These are phyloP conservation scores for Aureobasidium sp. DNA, from an alignment of 2,329 filamentous ascomycete genomes.

Conservation along the genomic window DNA sequence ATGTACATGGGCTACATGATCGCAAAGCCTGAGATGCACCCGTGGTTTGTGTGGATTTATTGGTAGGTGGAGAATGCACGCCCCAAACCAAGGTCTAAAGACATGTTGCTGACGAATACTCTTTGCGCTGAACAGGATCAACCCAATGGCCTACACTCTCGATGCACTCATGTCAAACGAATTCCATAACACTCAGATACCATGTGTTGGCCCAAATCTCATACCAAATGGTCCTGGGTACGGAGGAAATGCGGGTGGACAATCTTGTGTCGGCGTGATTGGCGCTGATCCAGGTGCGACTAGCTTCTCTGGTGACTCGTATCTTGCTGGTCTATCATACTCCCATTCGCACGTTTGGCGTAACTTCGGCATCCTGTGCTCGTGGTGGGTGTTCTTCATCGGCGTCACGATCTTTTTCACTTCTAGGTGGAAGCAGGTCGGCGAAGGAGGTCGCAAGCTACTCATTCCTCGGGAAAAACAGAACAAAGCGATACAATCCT, in stretches of 20 bases:
- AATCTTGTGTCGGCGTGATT: constrained; percentile 63
- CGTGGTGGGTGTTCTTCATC: neutral
- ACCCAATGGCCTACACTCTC: neutral
- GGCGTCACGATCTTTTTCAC: neutral
- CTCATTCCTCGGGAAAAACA: neutral
- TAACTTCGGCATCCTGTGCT: constrained; percentile 66
- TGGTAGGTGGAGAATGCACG: constrained; percentile 20
- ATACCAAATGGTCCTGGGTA: constrained; percentile 58
- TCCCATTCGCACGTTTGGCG: constrained; percentile 62
- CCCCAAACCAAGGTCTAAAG: neutral
- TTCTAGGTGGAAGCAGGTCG: neutral
- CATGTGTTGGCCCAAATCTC: constrained; percentile 58
- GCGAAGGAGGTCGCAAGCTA: neutral
- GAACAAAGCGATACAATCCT: neutral
- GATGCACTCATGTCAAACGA: constrained; percentile 77
- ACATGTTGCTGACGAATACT: neutral
- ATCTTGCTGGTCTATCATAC: constrained; percentile 65
- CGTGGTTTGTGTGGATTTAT: constrained; percentile 33
- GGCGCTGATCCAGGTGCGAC: constrained; percentile 51
- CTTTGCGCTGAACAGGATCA: neutral
- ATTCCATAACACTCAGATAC: constrained; percentile 59
- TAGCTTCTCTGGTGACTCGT: constrained; percentile 55
- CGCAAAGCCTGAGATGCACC: constrained; percentile 40
- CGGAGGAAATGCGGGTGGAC: neutral
- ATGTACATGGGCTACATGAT: constrained; percentile 35